phyloP scores from a whole-genome alignment of 148 eudicot species.

The Chenopodium formosanum region DNA sequence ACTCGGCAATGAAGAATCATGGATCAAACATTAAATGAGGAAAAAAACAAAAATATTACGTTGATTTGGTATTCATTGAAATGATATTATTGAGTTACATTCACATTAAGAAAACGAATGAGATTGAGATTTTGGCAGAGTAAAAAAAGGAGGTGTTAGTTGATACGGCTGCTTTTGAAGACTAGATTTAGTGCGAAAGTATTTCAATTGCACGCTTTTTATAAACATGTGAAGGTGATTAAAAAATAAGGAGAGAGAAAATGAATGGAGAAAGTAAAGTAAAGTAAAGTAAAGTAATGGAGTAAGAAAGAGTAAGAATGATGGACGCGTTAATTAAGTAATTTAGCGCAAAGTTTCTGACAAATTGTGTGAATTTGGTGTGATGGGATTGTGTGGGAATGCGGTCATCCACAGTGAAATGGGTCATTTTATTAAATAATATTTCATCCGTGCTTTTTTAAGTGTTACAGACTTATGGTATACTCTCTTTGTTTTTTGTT shows the following conservation, averaged over 20 bases:
- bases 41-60: not conserved
- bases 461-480: too few relatives aligned
- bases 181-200: not conserved
- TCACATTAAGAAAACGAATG: not conserved
- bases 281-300: too few relatives aligned
- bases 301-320: not conserved
- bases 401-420: too few relatives aligned
- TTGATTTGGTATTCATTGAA: not conserved
- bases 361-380: too few relatives aligned
- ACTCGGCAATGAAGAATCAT: slow-evolving; percentile 14
- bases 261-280: too few relatives aligned
- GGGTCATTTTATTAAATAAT: too few relatives aligned
- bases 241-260: not conserved
- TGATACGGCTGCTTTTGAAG: not conserved
- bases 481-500: too few relatives aligned
- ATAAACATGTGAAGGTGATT: not conserved
- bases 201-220: not conserved
- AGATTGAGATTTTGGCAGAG: not conserved
- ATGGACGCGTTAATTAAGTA: not conserved
- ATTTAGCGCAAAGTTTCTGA: too few relatives aligned
- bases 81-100: not conserved
- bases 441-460: too few relatives aligned
- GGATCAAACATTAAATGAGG: not conserved
- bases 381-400: too few relatives aligned
- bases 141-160: not conserved